These are phyloP conservation scores for Beauveria pseudobassiana DNA, from an alignment of 2,329 filamentous ascomycete genomes.

Conservation along the genomic window DNA sequence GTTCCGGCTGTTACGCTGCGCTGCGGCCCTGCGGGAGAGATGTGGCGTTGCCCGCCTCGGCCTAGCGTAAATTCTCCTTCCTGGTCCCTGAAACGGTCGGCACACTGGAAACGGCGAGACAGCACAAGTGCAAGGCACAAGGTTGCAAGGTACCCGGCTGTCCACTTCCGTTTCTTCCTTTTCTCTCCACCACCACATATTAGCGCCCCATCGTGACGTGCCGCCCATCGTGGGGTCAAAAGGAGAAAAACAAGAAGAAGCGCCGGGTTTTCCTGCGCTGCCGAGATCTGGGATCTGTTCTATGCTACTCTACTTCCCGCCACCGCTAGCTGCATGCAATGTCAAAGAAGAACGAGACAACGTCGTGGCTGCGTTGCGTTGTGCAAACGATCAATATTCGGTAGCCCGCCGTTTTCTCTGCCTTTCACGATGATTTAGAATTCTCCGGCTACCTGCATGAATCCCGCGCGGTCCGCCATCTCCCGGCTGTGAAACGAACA, in stretches of 20 bases:
- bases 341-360: not conserved
- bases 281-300: slow-evolving; percentile 9
- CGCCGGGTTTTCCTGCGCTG: slow-evolving; percentile 6
- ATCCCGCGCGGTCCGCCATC: too few species aligned
- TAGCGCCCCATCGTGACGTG: slow-evolving; percentile 7
- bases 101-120: slow-evolving; percentile 8
- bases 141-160: not conserved
- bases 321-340: slow-evolving; percentile 6
- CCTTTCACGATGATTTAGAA: not conserved
- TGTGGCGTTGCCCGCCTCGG: not conserved
- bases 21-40: not conserved
- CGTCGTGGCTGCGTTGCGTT: not conserved
- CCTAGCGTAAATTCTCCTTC: not conserved
- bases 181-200: not conserved
- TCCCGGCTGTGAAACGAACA: too few species aligned
- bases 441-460: too few species aligned
- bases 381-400: not conserved
- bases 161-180: not conserved
- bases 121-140: too few species aligned
- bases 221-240: slow-evolving; percentile 10
- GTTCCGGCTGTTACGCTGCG: not conserved
- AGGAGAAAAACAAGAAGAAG: not conserved
- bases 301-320: slow-evolving; percentile 1
- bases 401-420: not conserved
- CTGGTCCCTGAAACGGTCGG: slow-evolving; percentile 3